Conservation (phyloP, 225 moss, liverwort and hornwort species). For the Straminergon stramineum region DNA sequence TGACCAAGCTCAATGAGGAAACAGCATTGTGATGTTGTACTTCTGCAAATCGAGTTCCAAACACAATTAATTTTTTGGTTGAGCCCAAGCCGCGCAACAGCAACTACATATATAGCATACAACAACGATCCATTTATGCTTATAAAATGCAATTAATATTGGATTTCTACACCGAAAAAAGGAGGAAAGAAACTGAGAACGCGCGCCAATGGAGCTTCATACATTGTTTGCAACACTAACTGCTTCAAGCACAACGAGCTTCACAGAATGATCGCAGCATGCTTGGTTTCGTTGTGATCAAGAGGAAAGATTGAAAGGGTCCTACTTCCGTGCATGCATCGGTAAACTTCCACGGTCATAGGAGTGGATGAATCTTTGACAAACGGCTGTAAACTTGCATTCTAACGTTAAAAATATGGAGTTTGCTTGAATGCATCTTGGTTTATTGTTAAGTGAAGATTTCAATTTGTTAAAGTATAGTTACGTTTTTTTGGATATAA, state of each 20-base stretch:
- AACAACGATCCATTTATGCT: neutral
- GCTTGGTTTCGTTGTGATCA: neutral
- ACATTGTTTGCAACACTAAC: neutral
- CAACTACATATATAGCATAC: neutral
- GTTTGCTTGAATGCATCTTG: neutral
- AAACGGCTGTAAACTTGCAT: neutral
- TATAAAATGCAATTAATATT: neutral
- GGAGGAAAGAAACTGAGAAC: neutral
- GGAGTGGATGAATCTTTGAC: neutral
- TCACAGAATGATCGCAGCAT: neutral
- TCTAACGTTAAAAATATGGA: neutral
- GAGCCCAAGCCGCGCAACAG: neutral
- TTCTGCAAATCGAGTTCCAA: neutral
- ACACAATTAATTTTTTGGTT: neutral
- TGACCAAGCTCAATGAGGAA: neutral
- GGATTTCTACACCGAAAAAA: neutral
- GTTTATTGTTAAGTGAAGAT: neutral
- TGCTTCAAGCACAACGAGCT: neutral
- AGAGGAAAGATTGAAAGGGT: too few relatives aligned
- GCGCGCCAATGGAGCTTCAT: neutral
- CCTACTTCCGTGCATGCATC: neutral
- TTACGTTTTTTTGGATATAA: neutral
- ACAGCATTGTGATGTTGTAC: neutral
- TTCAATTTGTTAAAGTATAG: neutral
- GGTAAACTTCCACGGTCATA: neutral